Conservation (phyloP, 331 rosid genomes). For the Cucumis variabilis region DNA sequence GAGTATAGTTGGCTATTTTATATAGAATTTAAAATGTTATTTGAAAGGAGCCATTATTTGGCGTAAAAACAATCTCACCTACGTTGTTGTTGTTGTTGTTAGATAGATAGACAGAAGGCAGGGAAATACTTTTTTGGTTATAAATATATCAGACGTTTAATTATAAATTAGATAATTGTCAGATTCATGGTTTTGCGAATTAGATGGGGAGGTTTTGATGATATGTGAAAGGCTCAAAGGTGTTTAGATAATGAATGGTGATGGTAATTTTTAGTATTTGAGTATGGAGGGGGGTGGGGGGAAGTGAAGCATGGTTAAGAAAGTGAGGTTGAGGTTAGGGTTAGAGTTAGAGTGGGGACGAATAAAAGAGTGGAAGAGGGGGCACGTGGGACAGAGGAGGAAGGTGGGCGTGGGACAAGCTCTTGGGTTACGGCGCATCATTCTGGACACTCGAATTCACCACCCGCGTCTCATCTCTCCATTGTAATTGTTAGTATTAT, state of each 20-base stretch:
- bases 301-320: constrained; percentile 7
- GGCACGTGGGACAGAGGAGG: constrained; percentile 40
- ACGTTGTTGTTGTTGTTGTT: no score
- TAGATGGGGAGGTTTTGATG: no score
- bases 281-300: no score
- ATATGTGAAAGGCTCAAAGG: no score
- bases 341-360: background rate
- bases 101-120: no score
- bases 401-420: constrained; percentile 39
- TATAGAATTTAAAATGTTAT: background rate
- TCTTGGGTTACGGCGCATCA: constrained; percentile 63
- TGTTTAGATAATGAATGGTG: no score
- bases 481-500: no score
- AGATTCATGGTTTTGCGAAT: no score
- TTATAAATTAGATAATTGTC: no score
- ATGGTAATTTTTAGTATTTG: no score
- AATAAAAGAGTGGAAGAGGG: constrained; percentile 5
- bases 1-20: background rate
- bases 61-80: background rate
- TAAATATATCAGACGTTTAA: no score
- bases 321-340: background rate
- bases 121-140: no score
- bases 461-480: background rate
- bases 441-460: constrained; percentile 29
- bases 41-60: background rate